A percentile compares a stretch with the other conserved stretches of the same genome.
phyloP scores from a whole-genome alignment of 2,329 filamentous ascomycete genomes.

The Kalmusia sp. region DNA sequence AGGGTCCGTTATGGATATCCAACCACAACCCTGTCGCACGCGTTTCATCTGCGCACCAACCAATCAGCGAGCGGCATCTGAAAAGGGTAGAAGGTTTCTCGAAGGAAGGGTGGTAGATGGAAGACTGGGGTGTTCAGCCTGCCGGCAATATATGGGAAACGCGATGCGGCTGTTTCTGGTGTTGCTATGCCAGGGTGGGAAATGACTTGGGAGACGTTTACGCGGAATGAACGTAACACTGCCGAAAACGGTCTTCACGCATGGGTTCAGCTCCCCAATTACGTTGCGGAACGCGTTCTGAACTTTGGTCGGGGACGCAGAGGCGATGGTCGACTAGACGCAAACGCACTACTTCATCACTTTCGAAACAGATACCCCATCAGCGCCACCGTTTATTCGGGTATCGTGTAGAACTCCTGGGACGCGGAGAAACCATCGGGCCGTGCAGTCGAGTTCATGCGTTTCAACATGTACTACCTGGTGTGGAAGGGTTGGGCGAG shows the following conservation, averaged over 20 bases:
- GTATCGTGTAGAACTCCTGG: not conserved
- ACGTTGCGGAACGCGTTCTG: not conserved
- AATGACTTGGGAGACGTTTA: not conserved
- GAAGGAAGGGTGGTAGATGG: not conserved
- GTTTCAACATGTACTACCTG: not conserved
- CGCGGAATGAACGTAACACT: not conserved
- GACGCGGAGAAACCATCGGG: not conserved
- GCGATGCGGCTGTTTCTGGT: conserved; percentile 1
- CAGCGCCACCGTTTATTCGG: not conserved
- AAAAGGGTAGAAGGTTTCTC: not conserved
- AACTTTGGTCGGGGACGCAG: not conserved
- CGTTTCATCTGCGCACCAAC: conserved; percentile 18
- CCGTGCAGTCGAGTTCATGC: not conserved
- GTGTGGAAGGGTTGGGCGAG: not conserved
- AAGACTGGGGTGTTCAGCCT: conserved; percentile 3
- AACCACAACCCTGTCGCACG: conserved; percentile 14
- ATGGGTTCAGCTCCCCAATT: not conserved
- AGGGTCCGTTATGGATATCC: conserved; percentile 7
- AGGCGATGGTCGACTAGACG: not conserved
- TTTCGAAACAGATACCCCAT: not conserved
- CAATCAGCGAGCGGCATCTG: conserved; percentile 6
- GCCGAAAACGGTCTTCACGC: not conserved
- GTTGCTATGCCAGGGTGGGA: not conserved
- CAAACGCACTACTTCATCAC: not conserved
- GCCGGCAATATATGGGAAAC: conserved; percentile 8